Percentiles rank a stretch among this genome's conserved stretches.
Evolutionary conservation across 139 green algal genomes (phyloP).

Genomic region (Chlorella sp.): DNA sequence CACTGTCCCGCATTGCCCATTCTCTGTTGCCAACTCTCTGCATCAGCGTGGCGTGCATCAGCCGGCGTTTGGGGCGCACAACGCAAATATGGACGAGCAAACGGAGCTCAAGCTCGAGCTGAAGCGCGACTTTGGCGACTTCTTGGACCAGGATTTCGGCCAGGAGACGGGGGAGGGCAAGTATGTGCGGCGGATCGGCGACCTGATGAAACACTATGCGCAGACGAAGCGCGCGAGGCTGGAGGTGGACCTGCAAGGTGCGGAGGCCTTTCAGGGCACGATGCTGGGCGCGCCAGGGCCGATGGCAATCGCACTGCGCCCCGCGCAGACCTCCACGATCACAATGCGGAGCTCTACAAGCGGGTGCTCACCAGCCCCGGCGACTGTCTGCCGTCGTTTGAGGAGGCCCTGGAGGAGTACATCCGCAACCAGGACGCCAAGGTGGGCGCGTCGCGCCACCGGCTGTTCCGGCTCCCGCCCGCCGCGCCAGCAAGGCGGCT

Average conservation of each 20-base stretch:
- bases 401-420: constrained; percentile 86
- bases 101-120: constrained; percentile 56
- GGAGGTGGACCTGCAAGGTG: constrained; percentile 51
- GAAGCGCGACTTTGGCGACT: constrained; percentile 79
- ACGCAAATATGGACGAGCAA: constrained; percentile 46
- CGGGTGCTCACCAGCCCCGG: constrained; percentile 71
- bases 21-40: neutral
- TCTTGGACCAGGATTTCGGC: constrained; percentile 74
- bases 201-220: constrained; percentile 47
- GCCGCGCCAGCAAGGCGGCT: too few relatives aligned
- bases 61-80: neutral
- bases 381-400: constrained; percentile 82
- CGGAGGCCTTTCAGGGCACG: neutral
- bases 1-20: too few relatives aligned
- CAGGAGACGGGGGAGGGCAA: constrained; percentile 46
- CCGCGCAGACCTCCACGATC: constrained; percentile 73
- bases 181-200: constrained; percentile 59
- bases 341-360: constrained; percentile 70
- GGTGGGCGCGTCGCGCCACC: neutral
- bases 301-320: too few relatives aligned
- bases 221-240: constrained; percentile 36
- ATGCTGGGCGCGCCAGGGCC: too few relatives aligned
- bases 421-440: constrained; percentile 48
- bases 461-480: neutral
- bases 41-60: neutral